Percentiles rank a stretch among this genome's conserved stretches.
Conservation (phyloP, 2,329 filamentous ascomycete genomes). For the Paecilomyces fulvus region DNA sequence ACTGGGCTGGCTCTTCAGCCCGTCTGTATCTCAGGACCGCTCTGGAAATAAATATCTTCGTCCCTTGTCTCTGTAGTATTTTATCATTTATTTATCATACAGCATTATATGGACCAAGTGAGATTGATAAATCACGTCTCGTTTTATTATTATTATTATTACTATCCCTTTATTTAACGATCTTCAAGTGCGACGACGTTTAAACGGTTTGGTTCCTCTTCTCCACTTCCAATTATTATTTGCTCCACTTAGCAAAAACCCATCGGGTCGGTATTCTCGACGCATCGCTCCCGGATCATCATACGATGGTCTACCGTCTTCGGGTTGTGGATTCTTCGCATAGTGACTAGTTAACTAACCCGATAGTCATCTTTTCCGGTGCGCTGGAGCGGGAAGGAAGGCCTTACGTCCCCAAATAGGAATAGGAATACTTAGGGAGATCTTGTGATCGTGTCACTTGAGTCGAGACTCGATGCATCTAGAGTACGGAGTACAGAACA, state of each 20-base stretch:
- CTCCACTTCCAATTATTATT: neutral
- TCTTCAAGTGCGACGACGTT: neutral
- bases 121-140: neutral
- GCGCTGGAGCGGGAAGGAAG: no score
- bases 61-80: neutral
- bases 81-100: neutral
- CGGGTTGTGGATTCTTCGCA: neutral
- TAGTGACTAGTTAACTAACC: no score
- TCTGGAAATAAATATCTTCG: neutral
- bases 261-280: neutral
- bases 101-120: neutral
- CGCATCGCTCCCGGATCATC: neutral
- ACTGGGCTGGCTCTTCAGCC: neutral
- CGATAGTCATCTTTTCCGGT: neutral
- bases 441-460: no score
- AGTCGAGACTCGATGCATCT: no score
- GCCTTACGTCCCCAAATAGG: no score
- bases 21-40: no score
- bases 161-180: neutral
- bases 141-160: neutral
- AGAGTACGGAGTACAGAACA: no score
- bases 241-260: neutral
- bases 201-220: no score
- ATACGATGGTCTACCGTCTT: neutral
- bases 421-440: no score